phyloP scores from a whole-genome alignment of 768 basidiomycete species.

The Boletales sp. region DNA sequence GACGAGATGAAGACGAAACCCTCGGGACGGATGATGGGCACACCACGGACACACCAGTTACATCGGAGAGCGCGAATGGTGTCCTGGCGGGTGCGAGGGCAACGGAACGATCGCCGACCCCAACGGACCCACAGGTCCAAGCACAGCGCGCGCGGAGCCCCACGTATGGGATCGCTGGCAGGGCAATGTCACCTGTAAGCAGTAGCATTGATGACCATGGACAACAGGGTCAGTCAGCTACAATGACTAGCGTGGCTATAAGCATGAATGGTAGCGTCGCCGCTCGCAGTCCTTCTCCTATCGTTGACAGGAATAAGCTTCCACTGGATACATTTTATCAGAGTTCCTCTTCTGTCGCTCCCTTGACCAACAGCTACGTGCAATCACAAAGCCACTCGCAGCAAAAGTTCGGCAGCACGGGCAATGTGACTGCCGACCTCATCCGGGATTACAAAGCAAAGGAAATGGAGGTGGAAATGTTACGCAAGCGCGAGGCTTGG shows the following conservation, averaged over 20 bases:
- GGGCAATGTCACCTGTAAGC: slow-evolving; percentile 60
- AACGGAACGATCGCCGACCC: slow-evolving; percentile 53
- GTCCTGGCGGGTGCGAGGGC: slow-evolving; percentile 28
- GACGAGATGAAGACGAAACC: slow-evolving; percentile 38
- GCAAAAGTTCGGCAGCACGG: slow-evolving; percentile 49
- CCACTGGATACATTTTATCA: slow-evolving; percentile 63
- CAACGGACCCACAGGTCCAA: slow-evolving; percentile 39
- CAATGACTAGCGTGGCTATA: slow-evolving; percentile 55
- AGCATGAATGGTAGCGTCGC: slow-evolving; percentile 43
- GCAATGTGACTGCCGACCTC: slow-evolving; percentile 71
- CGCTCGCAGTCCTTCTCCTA: slow-evolving; percentile 56
- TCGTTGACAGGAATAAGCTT: slow-evolving; percentile 50
- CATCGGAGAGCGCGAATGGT: slow-evolving; percentile 35
- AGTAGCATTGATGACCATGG: slow-evolving; percentile 21
- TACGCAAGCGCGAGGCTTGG: slow-evolving; percentile 79
- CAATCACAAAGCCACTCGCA: slow-evolving; percentile 37
- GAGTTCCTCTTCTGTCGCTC: slow-evolving; percentile 37
- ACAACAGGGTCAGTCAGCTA: slow-evolving; percentile 33
- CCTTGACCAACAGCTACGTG: slow-evolving; percentile 47
- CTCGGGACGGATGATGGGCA: slow-evolving; percentile 48
- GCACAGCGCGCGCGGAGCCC: slow-evolving; percentile 56
- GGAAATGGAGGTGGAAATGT: slow-evolving; percentile 73
- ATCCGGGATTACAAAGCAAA: slow-evolving; percentile 77
- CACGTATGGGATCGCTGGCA: slow-evolving; percentile 36
- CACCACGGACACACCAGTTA: slow-evolving; percentile 44